Evolutionary conservation across 768 basidiomycete species (phyloP).

Genomic region (Phallus indusiatus): DNA sequence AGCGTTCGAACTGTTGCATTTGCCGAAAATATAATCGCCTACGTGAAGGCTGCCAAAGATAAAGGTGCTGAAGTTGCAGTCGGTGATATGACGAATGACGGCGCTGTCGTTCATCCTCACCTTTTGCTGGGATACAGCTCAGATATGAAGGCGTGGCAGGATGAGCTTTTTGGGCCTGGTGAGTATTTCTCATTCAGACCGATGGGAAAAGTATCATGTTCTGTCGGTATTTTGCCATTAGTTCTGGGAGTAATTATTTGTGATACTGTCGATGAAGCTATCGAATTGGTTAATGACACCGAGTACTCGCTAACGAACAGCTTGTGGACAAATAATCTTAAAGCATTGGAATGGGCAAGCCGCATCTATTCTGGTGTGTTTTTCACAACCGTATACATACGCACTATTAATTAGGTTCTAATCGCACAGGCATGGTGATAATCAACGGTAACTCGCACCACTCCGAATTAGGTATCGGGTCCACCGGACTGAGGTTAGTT

Average conservation of each 20-base stretch:
- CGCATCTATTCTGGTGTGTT: background rate
- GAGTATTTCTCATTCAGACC: background rate
- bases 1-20: conserved; percentile 1
- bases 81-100: conserved; percentile 5
- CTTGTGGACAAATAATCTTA: conserved; percentile 21
- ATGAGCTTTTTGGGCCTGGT: conserved; percentile 24
- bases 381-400: too few relatives aligned
- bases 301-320: conserved; percentile 21
- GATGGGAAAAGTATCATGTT: background rate
- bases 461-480: background rate
- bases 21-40: conserved; percentile 7
- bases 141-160: conserved; percentile 11
- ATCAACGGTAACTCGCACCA: background rate
- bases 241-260: conserved; percentile 15
- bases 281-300: conserved; percentile 21
- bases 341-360: background rate
- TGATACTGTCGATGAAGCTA: conserved; percentile 14
- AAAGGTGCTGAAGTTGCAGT: conserved; percentile 7
- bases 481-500: background rate
- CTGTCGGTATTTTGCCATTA: background rate
- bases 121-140: conserved; percentile 2
- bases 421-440: background rate
- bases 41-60: conserved; percentile 6
- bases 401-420: too few relatives aligned
- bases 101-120: conserved; percentile 11